phyloP scores from a whole-genome alignment of 345 rosid genomes.

The Eucalyptus sideroxylon region DNA sequence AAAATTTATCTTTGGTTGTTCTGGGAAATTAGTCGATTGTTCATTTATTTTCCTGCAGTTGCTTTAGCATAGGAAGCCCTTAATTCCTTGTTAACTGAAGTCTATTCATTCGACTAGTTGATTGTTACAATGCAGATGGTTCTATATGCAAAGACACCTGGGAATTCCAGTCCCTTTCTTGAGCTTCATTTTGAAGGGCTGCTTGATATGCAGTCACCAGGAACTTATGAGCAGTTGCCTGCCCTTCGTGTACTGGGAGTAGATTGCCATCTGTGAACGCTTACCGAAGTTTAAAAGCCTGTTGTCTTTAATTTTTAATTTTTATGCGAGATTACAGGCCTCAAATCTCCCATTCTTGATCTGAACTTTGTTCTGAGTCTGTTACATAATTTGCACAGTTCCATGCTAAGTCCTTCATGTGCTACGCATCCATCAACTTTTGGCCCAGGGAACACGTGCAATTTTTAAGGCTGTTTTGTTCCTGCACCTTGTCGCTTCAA shows the following conservation, averaged over 20 bases:
- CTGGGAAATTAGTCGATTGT: neutral
- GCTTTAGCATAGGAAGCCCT: neutral
- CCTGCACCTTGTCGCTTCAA: neutral
- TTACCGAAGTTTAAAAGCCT: neutral
- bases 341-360: neutral
- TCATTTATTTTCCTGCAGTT: neutral
- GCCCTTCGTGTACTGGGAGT: neutral
- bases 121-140: neutral
- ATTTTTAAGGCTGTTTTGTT: neutral
- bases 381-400: neutral
- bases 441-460: neutral
- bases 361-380: neutral
- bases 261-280: neutral
- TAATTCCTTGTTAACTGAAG: neutral
- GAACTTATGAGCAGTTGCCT: neutral
- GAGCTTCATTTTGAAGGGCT: neutral
- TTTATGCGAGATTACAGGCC: neutral
- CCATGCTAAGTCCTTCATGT: neutral
- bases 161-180: neutral
- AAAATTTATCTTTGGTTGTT: neutral
- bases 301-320: neutral
- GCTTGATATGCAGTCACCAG: neutral
- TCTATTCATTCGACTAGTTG: neutral
- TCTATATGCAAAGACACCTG: neutral
- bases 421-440: neutral